These are phyloP conservation scores for Fragaria vesca DNA, from an alignment of 306 rosid species.

Conservation along the genomic window DNA sequence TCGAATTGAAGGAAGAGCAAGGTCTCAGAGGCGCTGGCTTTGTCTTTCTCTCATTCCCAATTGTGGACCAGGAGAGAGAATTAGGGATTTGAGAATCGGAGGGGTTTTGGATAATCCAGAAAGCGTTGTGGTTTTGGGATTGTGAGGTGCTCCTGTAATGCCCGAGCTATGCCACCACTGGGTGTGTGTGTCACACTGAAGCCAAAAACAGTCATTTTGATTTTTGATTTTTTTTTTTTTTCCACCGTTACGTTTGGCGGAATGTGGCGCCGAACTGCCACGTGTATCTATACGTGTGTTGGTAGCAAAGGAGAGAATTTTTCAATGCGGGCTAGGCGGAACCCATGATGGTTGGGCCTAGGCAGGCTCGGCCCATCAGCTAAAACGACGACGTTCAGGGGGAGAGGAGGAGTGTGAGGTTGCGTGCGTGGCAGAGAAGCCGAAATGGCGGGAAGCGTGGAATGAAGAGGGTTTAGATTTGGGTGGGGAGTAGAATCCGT, in stretches of 20 bases:
- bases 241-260: not conserved
- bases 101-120: not conserved
- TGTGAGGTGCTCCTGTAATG: slow-evolving; percentile 24
- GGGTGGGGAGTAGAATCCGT: too few relatives aligned
- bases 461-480: too few relatives aligned
- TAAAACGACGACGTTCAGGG: too few relatives aligned
- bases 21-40: not conserved
- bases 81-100: not conserved
- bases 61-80: slow-evolving; percentile 22
- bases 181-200: not conserved
- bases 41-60: slow-evolving; percentile 10
- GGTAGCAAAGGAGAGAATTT: too few relatives aligned
- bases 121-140: not conserved
- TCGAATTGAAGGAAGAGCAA: not conserved
- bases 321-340: too few relatives aligned
- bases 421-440: too few relatives aligned
- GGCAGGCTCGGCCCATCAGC: too few relatives aligned
- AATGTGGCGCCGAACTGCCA: not conserved
- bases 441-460: too few relatives aligned
- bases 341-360: too few relatives aligned
- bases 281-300: not conserved
- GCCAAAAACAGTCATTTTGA: not conserved
- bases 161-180: slow-evolving; percentile 30
- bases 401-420: too few relatives aligned
- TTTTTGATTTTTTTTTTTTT: not conserved